Evolutionary conservation across 2,329 filamentous ascomycete species (phyloP).

Genomic region (Fusarium aywerte): DNA sequence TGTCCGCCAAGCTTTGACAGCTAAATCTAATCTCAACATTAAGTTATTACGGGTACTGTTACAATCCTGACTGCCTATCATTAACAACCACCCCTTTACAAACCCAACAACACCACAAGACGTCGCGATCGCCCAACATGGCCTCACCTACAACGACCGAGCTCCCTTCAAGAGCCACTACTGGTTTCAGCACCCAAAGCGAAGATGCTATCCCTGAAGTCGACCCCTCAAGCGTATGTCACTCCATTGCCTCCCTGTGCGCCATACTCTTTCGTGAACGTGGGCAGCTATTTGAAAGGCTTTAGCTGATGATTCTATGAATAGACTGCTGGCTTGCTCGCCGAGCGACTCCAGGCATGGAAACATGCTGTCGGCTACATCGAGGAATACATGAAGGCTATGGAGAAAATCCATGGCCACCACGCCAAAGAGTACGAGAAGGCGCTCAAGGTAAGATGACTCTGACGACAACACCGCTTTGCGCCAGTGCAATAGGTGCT

Average conservation of each 20-base stretch:
- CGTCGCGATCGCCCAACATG: slow-evolving; percentile 36
- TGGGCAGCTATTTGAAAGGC: background rate
- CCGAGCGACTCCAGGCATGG: slow-evolving; percentile 91
- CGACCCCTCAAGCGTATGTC: slow-evolving; percentile 67
- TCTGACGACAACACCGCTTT: background rate
- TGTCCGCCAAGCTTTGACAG: slow-evolving; percentile 36
- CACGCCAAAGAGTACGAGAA: slow-evolving; percentile 97
- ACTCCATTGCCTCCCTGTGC: background rate
- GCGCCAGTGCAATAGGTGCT: background rate
- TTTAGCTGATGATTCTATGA: slow-evolving; percentile 15
- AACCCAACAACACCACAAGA: background rate
- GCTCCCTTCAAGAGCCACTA: slow-evolving; percentile 61
- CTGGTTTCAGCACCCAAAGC: slow-evolving; percentile 57
- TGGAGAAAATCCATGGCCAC: slow-evolving; percentile 85
- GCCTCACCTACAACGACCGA: slow-evolving; percentile 48
- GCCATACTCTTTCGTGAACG: background rate
- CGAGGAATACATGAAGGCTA: slow-evolving; percentile 86
- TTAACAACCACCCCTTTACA: slow-evolving; percentile 5
- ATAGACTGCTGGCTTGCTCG: slow-evolving; percentile 81
- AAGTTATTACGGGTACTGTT: slow-evolving; percentile 2
- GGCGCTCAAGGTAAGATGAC: slow-evolving; percentile 75
- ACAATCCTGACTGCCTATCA: slow-evolving; percentile 17
- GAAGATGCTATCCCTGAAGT: slow-evolving; percentile 70
- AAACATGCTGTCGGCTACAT: slow-evolving; percentile 93
- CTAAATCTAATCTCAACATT: slow-evolving; percentile 28